These are phyloP conservation scores for Cladophialophora psammophila DNA, from an alignment of 2,329 filamentous ascomycete genomes.

Conservation along the genomic window DNA sequence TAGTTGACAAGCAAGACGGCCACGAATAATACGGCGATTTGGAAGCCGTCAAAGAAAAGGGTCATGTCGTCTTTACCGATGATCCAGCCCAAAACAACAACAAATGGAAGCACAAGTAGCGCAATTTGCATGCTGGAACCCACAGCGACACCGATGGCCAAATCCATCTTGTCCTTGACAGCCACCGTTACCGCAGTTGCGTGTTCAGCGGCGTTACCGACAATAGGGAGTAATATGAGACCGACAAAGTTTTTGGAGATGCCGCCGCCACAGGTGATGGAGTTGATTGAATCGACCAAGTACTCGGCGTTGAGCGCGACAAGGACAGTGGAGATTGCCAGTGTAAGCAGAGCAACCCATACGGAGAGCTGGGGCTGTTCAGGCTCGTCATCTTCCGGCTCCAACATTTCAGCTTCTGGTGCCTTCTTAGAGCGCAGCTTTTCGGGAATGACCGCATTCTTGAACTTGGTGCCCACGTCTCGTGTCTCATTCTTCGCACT, in stretches of 20 bases:
- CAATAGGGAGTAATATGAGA: constrained; percentile 69
- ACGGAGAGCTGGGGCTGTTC: constrained; percentile 79
- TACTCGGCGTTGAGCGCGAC: constrained; percentile 79
- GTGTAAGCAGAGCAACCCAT: constrained; percentile 73
- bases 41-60: constrained; percentile 86
- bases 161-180: constrained; percentile 72
- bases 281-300: constrained; percentile 66
- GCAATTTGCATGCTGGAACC: constrained; percentile 72
- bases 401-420: constrained; percentile 11
- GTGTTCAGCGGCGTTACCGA: constrained; percentile 72
- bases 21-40: constrained; percentile 72
- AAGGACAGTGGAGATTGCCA: constrained; percentile 75
- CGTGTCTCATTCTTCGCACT: constrained; percentile 76
- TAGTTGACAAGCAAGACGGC: constrained; percentile 65
- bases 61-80: constrained; percentile 70
- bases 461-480: constrained; percentile 37
- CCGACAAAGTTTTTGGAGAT: constrained; percentile 69
- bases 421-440: constrained; percentile 33
- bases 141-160: constrained; percentile 71
- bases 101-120: constrained; percentile 66
- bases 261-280: constrained; percentile 56
- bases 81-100: constrained; percentile 68
- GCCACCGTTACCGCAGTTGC: constrained; percentile 68
- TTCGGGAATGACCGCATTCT: constrained; percentile 39
- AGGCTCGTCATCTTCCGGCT: constrained; percentile 66